Percentiles rank a stretch among this genome's conserved stretches.
These are phyloP conservation scores for Paragyromitra xinjiangensis DNA, from an alignment of 495 filamentous ascomycete species.

Conservation along the genomic window DNA sequence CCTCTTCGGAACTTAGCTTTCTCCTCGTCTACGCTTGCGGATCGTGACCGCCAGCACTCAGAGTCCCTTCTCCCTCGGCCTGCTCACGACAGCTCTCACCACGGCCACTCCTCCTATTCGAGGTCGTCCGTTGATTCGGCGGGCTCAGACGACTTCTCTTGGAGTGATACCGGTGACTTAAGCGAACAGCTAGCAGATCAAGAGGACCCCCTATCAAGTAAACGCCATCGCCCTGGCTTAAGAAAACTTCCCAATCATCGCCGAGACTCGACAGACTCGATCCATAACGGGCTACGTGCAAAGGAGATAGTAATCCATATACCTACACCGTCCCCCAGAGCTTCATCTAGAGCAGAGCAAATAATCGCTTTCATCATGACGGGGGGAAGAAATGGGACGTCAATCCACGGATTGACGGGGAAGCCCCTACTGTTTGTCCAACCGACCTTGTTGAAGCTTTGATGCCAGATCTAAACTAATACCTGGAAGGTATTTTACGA, in stretches of 20 bases:
- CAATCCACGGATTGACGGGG: conserved; percentile 90
- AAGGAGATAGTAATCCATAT: conserved; percentile 69
- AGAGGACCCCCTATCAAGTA: conserved; percentile 72
- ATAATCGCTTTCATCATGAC: conserved; percentile 84
- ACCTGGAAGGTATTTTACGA: conserved; percentile 84
- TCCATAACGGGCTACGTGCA: conserved; percentile 28
- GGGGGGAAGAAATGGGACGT: conserved; percentile 69
- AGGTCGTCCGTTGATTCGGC: conserved; percentile 64
- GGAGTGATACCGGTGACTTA: conserved; percentile 93
- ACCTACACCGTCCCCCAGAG: conserved; percentile 71
- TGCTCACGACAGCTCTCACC: conserved; percentile 54
- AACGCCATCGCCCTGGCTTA: conserved; percentile 48
- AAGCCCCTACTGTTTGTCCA: conserved; percentile 85
- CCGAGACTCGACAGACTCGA: conserved; percentile 48
- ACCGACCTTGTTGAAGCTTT: conserved; percentile 13
- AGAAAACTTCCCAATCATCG: conserved; percentile 20
- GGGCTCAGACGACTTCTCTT: conserved; percentile 74
- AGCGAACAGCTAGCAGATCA: conserved; percentile 81
- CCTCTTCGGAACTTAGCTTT: conserved; percentile 68
- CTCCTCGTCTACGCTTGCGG: conserved; percentile 57
- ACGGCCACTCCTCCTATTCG: conserved; percentile 59
- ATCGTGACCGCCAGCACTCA: conserved; percentile 57
- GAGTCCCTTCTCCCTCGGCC: conserved; percentile 49
- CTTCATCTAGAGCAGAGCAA: conserved; percentile 71
- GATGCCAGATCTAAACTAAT: conserved; percentile 58